Evolutionary conservation across 2,329 filamentous ascomycete genomes (phyloP), one percentile per base, ranked within the genome.

Genomic region (Pezicula rhizophila): DNA sequence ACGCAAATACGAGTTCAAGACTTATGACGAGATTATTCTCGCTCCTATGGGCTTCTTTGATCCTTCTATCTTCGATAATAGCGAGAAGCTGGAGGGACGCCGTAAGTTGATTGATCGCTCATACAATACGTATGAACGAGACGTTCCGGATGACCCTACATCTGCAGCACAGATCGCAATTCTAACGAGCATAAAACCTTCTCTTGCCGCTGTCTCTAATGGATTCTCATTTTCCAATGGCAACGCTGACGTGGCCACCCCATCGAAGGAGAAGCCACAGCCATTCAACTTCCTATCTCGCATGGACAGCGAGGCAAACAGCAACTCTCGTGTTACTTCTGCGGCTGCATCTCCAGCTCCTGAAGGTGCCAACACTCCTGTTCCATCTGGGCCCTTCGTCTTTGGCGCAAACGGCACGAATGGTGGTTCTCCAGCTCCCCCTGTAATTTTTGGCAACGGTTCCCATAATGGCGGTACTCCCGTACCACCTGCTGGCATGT

Each of bases 21-120:
- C 88, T 1, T 99, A 97, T 62, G 93, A 99, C 58, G 93, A 97
- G 67, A 87, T 95, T 18, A 88, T 95, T 58, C 76, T 99, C n/a
- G 87, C 93, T 0, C 87, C 91, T 1, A 89, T 96, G 85, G 91
- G 90, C n/a, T 87, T 91, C 60, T 96, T 95, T 66, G 87, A 92
- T 52, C 92, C 93, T 0, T 73, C 79, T 2, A 85, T 96, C 47
- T 96, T 97, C 58, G 89, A 95, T 64, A 85, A 90, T 59, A 81
- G 78, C 25, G 70, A 78, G 33, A 99, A 99, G 71, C 78, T 97
- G 10, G 73, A 77, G 17, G 85, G 88, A 38, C 82, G 92, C 44
- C 81, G 89, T 56, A 90, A 85, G 61, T 74, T 97, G 18, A 82
- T 97, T 28, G 84, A 89, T 48, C 85, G 88, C 34, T 96, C 92